These are phyloP conservation scores for Pichia exigua DNA, from an alignment of 805 yeast genomes.

Conservation along the genomic window DNA sequence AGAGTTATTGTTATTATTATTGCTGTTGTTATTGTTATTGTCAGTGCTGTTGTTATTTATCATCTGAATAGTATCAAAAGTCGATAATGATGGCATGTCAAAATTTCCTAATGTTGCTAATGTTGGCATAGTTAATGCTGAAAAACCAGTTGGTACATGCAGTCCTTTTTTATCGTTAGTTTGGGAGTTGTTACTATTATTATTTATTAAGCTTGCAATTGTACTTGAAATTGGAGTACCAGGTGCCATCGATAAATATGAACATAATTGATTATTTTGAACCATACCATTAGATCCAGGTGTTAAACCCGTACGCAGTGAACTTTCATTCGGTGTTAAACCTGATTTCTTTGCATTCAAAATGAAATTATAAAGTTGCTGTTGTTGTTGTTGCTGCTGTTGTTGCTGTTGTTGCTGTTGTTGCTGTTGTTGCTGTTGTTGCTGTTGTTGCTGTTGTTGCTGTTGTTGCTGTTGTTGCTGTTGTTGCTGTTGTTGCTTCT, in stretches of 20 bases:
- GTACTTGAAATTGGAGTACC: constrained; percentile 15
- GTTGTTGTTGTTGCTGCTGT: constrained; percentile 18
- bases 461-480: constrained; percentile 18
- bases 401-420: too few relatives aligned
- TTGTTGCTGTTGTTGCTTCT: neutral
- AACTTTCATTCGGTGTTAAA: constrained; percentile 69
- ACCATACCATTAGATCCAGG: constrained; percentile 44
- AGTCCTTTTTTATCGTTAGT: neutral
- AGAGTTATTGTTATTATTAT: neutral
- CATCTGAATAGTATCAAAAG: neutral
- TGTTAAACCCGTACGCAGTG: constrained; percentile 62
- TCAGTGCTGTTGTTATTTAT: neutral
- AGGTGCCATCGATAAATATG: constrained; percentile 18
- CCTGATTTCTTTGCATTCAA: constrained; percentile 41
- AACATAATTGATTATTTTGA: constrained; percentile 14
- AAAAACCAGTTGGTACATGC: neutral
- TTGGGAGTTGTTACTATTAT: neutral
- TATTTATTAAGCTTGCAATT: neutral
- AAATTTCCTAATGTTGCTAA: neutral
- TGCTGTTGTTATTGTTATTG: neutral
- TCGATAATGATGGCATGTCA: neutral
- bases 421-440: constrained; percentile 5
- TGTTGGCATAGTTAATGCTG: neutral
- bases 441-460: constrained; percentile 15
- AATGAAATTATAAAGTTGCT: constrained; percentile 17